These are phyloP conservation scores for Anethum foeniculum DNA, from an alignment of 140 eudicot genomes.

Conservation along the genomic window DNA sequence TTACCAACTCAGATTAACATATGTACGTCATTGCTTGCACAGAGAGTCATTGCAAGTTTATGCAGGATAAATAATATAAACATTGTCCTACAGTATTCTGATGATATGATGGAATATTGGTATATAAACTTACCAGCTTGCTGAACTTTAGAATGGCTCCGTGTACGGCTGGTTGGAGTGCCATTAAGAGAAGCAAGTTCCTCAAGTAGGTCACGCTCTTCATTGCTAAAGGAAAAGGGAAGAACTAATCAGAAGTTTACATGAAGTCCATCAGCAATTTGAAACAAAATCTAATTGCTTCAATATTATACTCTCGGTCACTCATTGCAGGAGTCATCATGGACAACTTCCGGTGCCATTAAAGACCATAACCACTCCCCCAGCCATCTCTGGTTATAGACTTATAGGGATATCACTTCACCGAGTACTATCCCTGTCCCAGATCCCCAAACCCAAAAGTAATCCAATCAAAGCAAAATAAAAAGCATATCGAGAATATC, in stretches of 20 bases:
- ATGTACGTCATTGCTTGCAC: background rate
- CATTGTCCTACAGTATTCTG: background rate
- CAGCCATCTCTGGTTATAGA: background rate
- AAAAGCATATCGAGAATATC: background rate
- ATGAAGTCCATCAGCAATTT: background rate
- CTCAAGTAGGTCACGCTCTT: slow-evolving; percentile 86
- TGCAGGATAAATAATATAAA: background rate
- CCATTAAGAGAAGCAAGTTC: slow-evolving; percentile 65
- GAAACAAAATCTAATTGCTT: background rate
- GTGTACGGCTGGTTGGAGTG: slow-evolving; percentile 41
- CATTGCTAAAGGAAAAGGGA: slow-evolving; percentile 31
- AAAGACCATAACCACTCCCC: background rate
- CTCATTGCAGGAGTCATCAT: background rate
- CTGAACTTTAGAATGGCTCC: slow-evolving; percentile 47
- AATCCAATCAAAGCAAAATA: background rate
- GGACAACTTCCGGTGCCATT: background rate
- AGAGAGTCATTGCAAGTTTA: background rate
- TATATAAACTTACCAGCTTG: slow-evolving; percentile 40
- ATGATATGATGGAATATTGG: background rate
- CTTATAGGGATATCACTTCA: background rate
- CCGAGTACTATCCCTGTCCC: background rate
- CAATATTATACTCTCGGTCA: background rate
- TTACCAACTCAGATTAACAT: background rate
- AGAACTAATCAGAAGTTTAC: slow-evolving; percentile 5
- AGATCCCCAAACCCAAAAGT: background rate